Evolutionary conservation across 192 early-diverging fungal genomes (phyloP).

Genomic region (Backusella sp.): DNA sequence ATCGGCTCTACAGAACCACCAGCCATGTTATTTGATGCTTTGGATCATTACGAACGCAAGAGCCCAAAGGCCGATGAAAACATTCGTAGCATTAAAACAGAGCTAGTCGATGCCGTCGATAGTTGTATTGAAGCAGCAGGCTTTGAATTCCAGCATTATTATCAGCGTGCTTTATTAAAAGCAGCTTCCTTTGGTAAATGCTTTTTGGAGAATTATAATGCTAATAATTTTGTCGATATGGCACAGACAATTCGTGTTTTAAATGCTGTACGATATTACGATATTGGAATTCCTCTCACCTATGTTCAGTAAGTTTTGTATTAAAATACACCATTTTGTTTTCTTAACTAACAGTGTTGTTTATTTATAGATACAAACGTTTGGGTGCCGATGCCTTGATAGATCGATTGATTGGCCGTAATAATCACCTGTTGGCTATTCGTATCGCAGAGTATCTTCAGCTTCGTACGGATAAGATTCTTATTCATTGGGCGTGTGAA

Average conservation of each 20-base stretch:
- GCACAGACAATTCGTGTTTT: constrained; percentile 83
- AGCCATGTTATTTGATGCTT: constrained; percentile 87
- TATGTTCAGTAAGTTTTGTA: constrained; percentile 68
- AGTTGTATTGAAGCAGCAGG: constrained; percentile 91
- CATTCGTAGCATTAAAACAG: constrained; percentile 80
- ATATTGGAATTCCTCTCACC: constrained; percentile 89
- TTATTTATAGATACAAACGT: constrained; percentile 54
- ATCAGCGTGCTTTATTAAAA: constrained; percentile 83
- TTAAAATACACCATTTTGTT: background rate
- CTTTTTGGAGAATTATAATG: constrained; percentile 84
- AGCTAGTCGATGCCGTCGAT: constrained; percentile 86
- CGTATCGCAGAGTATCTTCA: constrained; percentile 82
- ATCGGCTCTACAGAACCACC: constrained; percentile 94
- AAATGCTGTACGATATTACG: constrained; percentile 82
- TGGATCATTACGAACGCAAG: constrained; percentile 65
- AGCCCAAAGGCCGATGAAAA: constrained; percentile 91
- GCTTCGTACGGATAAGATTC: constrained; percentile 73
- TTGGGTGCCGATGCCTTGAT: constrained; percentile 82
- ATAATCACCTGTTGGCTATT: constrained; percentile 84
- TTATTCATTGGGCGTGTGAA: constrained; percentile 96
- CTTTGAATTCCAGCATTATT: constrained; percentile 72
- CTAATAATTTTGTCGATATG: constrained; percentile 86
- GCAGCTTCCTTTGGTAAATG: constrained; percentile 93
- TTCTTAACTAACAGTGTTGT: background rate
- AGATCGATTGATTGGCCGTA: constrained; percentile 78